A percentile compares a stretch with the other conserved stretches of the same genome.
phyloP scores from a whole-genome alignment of 352 stramenopile genomes.

The Pythium dissotocum region DNA sequence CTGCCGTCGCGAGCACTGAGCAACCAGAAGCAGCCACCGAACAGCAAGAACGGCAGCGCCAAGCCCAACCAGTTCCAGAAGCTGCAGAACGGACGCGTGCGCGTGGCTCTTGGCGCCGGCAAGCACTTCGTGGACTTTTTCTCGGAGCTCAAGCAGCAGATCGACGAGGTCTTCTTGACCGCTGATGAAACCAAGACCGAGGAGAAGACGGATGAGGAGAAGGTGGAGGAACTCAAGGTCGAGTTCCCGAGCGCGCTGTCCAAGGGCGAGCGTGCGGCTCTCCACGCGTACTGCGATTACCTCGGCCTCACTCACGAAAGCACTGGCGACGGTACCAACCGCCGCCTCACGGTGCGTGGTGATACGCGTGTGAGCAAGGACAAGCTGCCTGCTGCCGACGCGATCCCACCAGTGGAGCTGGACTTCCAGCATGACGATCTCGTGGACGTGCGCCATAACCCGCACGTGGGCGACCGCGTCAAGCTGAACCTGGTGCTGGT shows the following conservation, averaged over 20 bases:
- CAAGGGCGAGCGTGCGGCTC: conserved; percentile 62
- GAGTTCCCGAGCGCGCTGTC: conserved; percentile 44
- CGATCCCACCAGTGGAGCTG: conserved; percentile 21
- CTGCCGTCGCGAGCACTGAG: conserved; percentile 37
- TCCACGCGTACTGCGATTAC: conserved; percentile 68
- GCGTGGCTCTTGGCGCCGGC: conserved; percentile 30
- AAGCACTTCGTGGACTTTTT: conserved; percentile 63
- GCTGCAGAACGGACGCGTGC: conserved; percentile 39
- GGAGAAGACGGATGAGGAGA: conserved; percentile 19
- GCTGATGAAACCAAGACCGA: conserved; percentile 10
- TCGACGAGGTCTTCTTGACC: conserved; percentile 48
- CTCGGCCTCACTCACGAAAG: conserved; percentile 62
- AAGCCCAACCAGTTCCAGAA: conserved; percentile 38
- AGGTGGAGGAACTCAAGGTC: conserved; percentile 37
- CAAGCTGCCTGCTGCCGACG: conserved; percentile 25
- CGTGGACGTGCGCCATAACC: conserved; percentile 66
- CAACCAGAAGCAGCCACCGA: conserved; percentile 31
- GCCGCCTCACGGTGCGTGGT: conserved; percentile 40
- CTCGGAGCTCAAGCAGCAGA: conserved; percentile 55
- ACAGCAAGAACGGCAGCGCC: conserved; percentile 28
- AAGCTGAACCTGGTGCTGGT: conserved; percentile 55
- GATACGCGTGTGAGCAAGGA: conserved; percentile 10
- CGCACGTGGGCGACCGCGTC: conserved; percentile 60
- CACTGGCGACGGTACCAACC: conserved; percentile 39
- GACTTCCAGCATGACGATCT: conserved; percentile 69